Conservation (phyloP, 2,329 filamentous ascomycete genomes). For the Helotiales sp. region DNA sequence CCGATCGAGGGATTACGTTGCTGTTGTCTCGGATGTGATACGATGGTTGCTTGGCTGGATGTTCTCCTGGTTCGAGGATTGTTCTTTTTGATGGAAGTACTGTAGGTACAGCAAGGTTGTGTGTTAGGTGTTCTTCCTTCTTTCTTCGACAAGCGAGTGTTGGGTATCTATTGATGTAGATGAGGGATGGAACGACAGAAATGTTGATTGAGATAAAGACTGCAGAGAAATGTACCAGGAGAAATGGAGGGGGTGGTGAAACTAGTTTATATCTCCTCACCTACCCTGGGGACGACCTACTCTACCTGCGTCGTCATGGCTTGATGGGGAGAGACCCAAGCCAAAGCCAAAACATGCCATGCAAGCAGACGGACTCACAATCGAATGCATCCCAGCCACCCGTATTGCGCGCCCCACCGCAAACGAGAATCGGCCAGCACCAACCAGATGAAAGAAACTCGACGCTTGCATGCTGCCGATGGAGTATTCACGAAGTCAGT, state of each 20-base stretch:
- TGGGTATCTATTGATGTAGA: not conserved
- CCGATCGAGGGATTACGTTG: not conserved
- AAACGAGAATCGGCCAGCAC: not conserved
- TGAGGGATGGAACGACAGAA: not conserved
- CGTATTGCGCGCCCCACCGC: not conserved
- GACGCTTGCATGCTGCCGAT: not conserved
- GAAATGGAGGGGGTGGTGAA: not conserved
- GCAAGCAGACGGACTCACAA: slow-evolving; percentile 8
- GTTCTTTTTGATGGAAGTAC: not conserved
- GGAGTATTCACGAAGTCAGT: not conserved
- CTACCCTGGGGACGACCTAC: not conserved
- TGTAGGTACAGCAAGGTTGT: not conserved
- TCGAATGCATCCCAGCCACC: slow-evolving; percentile 3
- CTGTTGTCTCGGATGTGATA: slow-evolving; percentile 5
- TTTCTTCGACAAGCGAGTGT: not conserved
- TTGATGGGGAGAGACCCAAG: too few relatives aligned
- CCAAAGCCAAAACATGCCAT: not conserved
- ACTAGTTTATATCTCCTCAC: slow-evolving; percentile 7
- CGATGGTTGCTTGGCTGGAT: slow-evolving; percentile 3
- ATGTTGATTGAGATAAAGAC: not conserved
- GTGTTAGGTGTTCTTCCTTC: not conserved
- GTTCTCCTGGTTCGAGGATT: not conserved
- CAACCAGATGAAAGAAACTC: not conserved
- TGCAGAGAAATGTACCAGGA: not conserved
- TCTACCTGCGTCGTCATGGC: not conserved